Evolutionary conservation across 768 basidiomycete genomes (phyloP).

Genomic region (Macrolepiota dolichaula): DNA sequence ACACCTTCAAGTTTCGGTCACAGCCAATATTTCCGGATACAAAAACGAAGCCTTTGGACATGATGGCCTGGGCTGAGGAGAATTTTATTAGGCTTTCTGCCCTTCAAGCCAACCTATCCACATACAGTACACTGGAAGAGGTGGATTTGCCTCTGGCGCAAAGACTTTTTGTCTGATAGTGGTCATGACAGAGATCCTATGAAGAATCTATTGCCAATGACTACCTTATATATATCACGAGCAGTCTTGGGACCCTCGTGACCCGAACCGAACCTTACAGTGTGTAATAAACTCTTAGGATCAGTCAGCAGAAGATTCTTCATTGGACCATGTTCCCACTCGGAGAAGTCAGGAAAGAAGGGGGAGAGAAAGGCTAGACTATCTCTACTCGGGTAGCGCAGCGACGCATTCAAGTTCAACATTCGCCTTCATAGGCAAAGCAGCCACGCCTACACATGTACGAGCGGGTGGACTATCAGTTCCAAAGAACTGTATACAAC

Average conservation of each 20-base stretch:
- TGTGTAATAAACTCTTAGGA: neutral
- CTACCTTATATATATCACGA: neutral
- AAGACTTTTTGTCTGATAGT: slow-evolving; percentile 8
- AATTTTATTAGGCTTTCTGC: neutral
- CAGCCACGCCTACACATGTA: slow-evolving; percentile 55
- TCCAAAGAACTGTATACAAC: slow-evolving; percentile 40
- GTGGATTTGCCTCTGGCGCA: slow-evolving; percentile 10
- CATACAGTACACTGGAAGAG: slow-evolving; percentile 11
- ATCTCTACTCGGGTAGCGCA: slow-evolving; percentile 18
- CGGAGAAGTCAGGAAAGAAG: neutral
- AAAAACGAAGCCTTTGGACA: slow-evolving; percentile 16
- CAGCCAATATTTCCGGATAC: slow-evolving; percentile 16
- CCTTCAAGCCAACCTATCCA: neutral
- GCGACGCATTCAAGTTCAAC: slow-evolving; percentile 65
- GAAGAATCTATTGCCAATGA: neutral
- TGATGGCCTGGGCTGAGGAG: slow-evolving; percentile 14
- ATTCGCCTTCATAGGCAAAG: slow-evolving; percentile 48
- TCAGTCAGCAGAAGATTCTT: neutral
- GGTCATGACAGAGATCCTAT: neutral
- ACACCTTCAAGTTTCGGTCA: slow-evolving; percentile 12
- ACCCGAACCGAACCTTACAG: neutral
- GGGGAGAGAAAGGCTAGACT: neutral
- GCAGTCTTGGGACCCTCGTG: neutral
- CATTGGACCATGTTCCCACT: neutral
- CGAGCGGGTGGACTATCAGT: slow-evolving; percentile 46